Evolutionary conservation across 306 rosid species (phyloP), one percentile per base, ranked within the genome.

Genomic region (Spatholobus suberectus): DNA sequence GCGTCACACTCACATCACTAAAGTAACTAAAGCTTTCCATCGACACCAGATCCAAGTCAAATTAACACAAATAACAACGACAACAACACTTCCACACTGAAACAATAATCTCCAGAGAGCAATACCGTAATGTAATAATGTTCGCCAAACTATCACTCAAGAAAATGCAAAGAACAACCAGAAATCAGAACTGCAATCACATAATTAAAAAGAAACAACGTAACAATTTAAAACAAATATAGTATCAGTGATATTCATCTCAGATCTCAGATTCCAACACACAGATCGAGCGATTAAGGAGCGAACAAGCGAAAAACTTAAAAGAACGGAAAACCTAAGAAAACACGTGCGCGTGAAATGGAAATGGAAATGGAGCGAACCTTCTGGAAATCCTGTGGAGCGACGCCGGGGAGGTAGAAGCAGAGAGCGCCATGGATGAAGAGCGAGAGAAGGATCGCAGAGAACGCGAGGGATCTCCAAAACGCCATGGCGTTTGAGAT

Each of bases 341-440:
- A 20, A 35, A 62, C 0, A 27, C 2, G 0, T 20, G 35, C 11
- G 51, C 23, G 29, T 5, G 29, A 4, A 18, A 54, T 41, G 34
- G 26, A 5, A 12, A 55, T 51, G 58, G n/a, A 70, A 54, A 41
- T 23, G 70, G 63, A 75, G 77, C 75, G 41, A 62, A 93, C 99
- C 99, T 94, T 90, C 17, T 40, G 54, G 82, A 96, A 94, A 81
- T 96, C 99, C 83, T 90, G 95, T 9, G 99, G 99, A n/a, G 99
- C 98, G 71, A 94, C 99, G 35, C 99, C 99, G 7, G 99, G 99
- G 74, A 96, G 99, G 79, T 96, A 96, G 90, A 96, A 96, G 67
- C 88, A 87, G 86, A 68, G 58, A 38, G 62, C 90, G 65, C 87
- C 93, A 82, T 87, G 91, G 82, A 92, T n/a, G 85, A 94, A 76